Evolutionary conservation across 441 rosid species (phyloP).

Genomic region (Syzygium syzygioides): DNA sequence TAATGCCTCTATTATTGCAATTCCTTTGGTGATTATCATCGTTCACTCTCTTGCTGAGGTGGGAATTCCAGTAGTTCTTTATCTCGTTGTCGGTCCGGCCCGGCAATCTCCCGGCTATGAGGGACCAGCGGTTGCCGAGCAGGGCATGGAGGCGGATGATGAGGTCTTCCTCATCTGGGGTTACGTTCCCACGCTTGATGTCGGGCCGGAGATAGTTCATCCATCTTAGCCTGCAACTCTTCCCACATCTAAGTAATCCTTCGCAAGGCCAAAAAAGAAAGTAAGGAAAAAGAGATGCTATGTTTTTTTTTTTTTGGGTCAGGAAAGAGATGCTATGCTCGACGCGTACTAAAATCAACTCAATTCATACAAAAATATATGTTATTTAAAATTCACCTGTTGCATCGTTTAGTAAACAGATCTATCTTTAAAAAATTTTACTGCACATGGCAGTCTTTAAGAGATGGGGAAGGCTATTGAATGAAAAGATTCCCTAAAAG

Average conservation of each 20-base stretch:
- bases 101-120: not conserved
- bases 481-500: not conserved
- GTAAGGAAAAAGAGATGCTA: not conserved
- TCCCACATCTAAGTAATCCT: not conserved
- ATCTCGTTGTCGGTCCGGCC: constrained; percentile 2
- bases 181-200: not conserved
- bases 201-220: not conserved
- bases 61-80: not conserved
- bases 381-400: too few species aligned
- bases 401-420: not conserved
- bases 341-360: not conserved
- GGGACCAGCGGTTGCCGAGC: constrained; percentile 1
- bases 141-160: not conserved
- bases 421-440: too few species aligned
- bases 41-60: not conserved
- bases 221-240: not conserved
- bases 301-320: too few species aligned
- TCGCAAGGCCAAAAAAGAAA: not conserved
- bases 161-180: not conserved
- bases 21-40: not conserved
- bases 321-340: not conserved
- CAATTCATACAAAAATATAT: not conserved
- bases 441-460: too few species aligned
- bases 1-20: not conserved
- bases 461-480: not conserved